These are phyloP conservation scores for Penicillium cataractarum DNA, from an alignment of 495 filamentous ascomycete genomes.

Conservation along the genomic window DNA sequence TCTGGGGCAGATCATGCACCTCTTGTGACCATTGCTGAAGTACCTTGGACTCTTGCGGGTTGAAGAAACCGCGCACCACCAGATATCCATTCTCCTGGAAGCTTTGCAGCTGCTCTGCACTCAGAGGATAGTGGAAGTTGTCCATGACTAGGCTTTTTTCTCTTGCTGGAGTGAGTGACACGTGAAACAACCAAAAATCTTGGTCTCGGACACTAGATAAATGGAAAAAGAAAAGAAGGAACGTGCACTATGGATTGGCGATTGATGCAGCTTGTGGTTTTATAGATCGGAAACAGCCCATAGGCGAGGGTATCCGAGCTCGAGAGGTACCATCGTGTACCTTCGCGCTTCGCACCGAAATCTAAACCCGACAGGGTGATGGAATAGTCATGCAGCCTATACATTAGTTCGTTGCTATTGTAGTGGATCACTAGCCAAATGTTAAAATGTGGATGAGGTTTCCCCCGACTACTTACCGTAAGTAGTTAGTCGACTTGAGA, in stretches of 20 bases:
- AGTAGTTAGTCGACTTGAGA: neutral
- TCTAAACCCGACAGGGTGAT: neutral
- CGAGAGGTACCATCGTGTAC: neutral
- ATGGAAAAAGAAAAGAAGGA: neutral
- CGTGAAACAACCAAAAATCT: neutral
- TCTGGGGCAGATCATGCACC: conserved; percentile 43
- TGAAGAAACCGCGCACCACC: conserved; percentile 38
- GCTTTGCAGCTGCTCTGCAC: conserved; percentile 36
- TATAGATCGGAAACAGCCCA: neutral
- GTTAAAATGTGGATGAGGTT: no score
- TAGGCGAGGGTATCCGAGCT: neutral
- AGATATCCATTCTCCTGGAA: conserved; percentile 48
- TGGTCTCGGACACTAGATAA: neutral
- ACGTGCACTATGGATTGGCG: conserved; percentile 3
- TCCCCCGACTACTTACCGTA: neutral
- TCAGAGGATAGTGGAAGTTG: conserved; percentile 29
- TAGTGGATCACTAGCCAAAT: no score
- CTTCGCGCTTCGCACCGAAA: conserved; percentile 20
- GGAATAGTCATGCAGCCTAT: no score
- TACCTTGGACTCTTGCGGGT: conserved; percentile 23
- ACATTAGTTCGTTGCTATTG: no score
- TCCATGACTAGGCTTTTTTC: conserved; percentile 18
- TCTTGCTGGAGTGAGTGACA: neutral
- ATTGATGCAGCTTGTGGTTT: neutral
- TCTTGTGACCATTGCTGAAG: conserved; percentile 50